Evolutionary conservation across 352 stramenopile species (phyloP).

Genomic region (Phytophthora niederhauseri): DNA sequence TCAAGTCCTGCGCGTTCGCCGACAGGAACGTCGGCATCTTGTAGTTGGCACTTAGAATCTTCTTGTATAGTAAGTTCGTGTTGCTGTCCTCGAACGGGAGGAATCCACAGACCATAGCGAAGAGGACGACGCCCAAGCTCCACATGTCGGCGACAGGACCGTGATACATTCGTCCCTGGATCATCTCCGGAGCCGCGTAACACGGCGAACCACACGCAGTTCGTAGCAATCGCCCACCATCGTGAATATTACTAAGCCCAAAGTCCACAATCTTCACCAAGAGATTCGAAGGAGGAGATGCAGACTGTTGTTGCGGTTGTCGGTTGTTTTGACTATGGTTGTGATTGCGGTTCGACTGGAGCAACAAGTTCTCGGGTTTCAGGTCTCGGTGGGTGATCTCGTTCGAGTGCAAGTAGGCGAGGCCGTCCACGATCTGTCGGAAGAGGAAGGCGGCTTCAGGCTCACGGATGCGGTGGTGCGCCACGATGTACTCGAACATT

Average conservation of each 20-base stretch:
- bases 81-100: slow-evolving; percentile 95
- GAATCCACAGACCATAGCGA: slow-evolving; percentile 91
- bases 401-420: slow-evolving; percentile 92
- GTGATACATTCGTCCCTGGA: slow-evolving; percentile 84
- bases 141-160: slow-evolving; percentile 91
- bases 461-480: slow-evolving; percentile 86
- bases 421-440: slow-evolving; percentile 90
- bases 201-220: slow-evolving; percentile 93
- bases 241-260: slow-evolving; percentile 92
- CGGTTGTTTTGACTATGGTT: slow-evolving; percentile 8
- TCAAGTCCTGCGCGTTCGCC: slow-evolving; percentile 77
- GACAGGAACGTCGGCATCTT: slow-evolving; percentile 81
- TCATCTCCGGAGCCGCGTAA: slow-evolving; percentile 95
- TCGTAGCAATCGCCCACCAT: slow-evolving; percentile 70
- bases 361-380: slow-evolving; percentile 93
- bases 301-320: slow-evolving; percentile 26
- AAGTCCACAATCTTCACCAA: slow-evolving; percentile 93
- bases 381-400: slow-evolving; percentile 91
- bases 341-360: slow-evolving; percentile 60
- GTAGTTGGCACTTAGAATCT: slow-evolving; percentile 91
- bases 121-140: slow-evolving; percentile 94
- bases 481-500: slow-evolving; percentile 96
- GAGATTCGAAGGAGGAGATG: slow-evolving; percentile 13
- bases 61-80: slow-evolving; percentile 93
- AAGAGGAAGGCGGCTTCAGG: slow-evolving; percentile 70